Percentiles rank a stretch among this genome's conserved stretches.
Conservation (phyloP, 1,284 basidiomycete genomes). For the Cryptococcus sp. region DNA sequence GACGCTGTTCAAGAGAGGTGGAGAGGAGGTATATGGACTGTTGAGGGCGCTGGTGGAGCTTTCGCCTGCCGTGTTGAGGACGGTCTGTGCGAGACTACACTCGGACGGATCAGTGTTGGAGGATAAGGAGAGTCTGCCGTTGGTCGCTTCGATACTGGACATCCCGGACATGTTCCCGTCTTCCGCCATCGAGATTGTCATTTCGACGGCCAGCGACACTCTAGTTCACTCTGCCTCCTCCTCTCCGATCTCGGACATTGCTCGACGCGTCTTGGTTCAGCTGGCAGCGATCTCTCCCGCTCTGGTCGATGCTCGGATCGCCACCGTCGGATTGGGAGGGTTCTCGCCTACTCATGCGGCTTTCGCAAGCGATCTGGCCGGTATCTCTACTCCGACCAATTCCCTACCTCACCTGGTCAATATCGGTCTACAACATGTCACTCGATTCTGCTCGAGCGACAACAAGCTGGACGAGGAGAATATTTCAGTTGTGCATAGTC, state of each 20-base stretch:
- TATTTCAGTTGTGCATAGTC: conserved; percentile 8
- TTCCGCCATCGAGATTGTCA: background rate
- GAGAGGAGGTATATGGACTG: conserved; percentile 2
- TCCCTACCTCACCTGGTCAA: conserved; percentile 8
- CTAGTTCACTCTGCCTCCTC: background rate
- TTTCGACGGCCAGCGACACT: background rate
- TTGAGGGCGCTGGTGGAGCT: conserved; percentile 5
- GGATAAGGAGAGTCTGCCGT: background rate
- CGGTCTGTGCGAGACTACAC: background rate
- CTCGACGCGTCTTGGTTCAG: background rate
- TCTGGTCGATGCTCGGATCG: background rate
- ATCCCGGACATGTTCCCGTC: background rate
- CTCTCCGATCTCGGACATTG: background rate
- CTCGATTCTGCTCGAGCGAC: conserved; percentile 11
- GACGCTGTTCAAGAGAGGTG: background rate
- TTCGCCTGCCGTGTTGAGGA: background rate
- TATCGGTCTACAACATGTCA: conserved; percentile 13
- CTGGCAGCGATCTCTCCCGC: background rate
- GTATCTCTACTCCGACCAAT: background rate
- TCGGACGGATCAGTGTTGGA: background rate
- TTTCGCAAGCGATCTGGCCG: background rate
- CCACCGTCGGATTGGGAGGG: background rate
- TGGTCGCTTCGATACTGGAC: background rate
- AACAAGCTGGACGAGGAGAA: conserved; percentile 8
- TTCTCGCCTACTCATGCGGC: background rate